Evolutionary conservation across 2,329 filamentous ascomycete genomes (phyloP).

Genomic region (Botrytis porri): DNA sequence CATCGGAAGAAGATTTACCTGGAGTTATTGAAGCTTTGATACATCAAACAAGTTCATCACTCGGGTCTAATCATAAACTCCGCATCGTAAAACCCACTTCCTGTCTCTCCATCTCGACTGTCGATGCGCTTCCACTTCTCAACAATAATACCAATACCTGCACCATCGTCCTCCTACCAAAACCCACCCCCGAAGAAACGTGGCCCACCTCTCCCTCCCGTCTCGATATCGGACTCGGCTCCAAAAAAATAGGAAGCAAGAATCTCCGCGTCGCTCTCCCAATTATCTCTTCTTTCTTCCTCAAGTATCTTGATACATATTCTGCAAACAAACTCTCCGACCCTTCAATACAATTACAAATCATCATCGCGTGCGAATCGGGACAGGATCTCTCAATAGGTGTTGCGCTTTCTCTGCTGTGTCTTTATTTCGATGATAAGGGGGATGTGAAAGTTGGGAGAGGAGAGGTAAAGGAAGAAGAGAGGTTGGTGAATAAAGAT

Average conservation of each 20-base stretch:
- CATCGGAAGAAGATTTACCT: conserved; percentile 63
- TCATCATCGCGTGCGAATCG: conserved; percentile 68
- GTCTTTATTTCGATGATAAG: conserved; percentile 65
- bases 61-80: conserved; percentile 1
- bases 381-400: conserved; percentile 81
- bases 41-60: conserved; percentile 3
- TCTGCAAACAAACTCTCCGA: neutral
- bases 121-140: conserved; percentile 22
- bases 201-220: conserved; percentile 41
- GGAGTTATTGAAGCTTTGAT: conserved; percentile 49
- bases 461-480: conserved; percentile 12
- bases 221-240: conserved; percentile 61
- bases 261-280: conserved; percentile 71
- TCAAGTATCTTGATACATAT: conserved; percentile 21
- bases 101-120: conserved; percentile 30
- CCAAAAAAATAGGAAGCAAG: conserved; percentile 77
- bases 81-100: conserved; percentile 34
- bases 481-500: conserved; percentile 60
- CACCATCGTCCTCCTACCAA: conserved; percentile 44
- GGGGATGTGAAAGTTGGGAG: conserved; percentile 44
- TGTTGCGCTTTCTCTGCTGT: conserved; percentile 71
- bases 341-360: conserved; percentile 25
- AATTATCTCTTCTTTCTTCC: conserved; percentile 32
- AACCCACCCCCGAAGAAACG: conserved; percentile 45
- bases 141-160: conserved; percentile 10